Percentiles rank a stretch among this genome's conserved stretches.
These are phyloP conservation scores for Fusarium siculi DNA, from an alignment of 2,329 filamentous ascomycete species.

Conservation along the genomic window DNA sequence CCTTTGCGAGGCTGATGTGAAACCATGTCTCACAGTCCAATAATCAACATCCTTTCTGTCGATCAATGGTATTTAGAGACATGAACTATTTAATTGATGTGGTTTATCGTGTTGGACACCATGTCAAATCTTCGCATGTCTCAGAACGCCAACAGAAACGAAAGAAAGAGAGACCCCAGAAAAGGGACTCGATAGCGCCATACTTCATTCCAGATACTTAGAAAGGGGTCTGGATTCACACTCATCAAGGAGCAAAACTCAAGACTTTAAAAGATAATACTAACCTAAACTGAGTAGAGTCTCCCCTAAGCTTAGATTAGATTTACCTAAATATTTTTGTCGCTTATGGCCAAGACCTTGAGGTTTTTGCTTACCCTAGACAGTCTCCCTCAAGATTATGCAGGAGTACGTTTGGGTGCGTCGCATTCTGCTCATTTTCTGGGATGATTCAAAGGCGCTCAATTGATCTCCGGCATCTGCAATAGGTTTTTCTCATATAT, in stretches of 20 bases:
- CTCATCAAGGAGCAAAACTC: not conserved
- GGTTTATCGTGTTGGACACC: not conserved
- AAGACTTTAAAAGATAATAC: not conserved
- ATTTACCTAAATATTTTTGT: accelerated
- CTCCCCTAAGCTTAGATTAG: not conserved
- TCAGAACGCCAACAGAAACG: not conserved
- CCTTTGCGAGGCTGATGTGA: conserved; percentile 11
- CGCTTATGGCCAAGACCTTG: accelerated
- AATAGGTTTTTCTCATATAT: too few relatives aligned
- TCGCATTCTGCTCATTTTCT: not conserved
- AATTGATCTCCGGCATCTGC: too few relatives aligned
- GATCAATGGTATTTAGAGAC: not conserved
- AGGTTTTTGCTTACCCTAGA: not conserved
- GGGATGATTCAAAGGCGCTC: too few relatives aligned
- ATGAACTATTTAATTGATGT: not conserved
- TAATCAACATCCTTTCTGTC: not conserved
- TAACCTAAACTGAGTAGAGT: not conserved
- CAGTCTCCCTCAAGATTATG: too few relatives aligned
- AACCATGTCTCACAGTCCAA: conserved; percentile 1
- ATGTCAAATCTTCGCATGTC: not conserved
- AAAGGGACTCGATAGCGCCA: not conserved
- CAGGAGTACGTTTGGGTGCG: accelerated
- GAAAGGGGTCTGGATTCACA: not conserved
- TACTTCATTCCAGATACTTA: not conserved
- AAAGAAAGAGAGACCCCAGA: not conserved